Base-by-base conservation (phyloP, 768 basidiomycete species). In the Amanita muscaria region DNA sequence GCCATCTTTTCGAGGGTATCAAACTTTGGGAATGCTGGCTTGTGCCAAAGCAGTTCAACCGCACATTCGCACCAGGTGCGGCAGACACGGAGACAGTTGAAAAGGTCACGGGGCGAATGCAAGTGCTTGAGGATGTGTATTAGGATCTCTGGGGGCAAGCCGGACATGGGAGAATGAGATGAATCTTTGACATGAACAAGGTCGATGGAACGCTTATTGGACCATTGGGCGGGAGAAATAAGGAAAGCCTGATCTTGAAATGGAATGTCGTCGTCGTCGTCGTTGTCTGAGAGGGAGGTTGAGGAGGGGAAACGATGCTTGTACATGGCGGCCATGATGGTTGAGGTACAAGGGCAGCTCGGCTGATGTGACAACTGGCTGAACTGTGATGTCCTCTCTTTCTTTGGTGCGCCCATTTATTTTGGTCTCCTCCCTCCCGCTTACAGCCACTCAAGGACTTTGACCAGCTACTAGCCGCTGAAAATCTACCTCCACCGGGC, bases 41-140 rank as follows among this genome's bases (percentile, higher is more conserved):
- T 85, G 62, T 91, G 84, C 93, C 93, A 99, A 18, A 98, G 72
- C 16, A 97, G 74, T 62, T 97, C 89, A 33, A 93, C 91, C 23
- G 90, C 81, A 63, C 91, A 96, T 59, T 93, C 85, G 71, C 91
- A 97, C 92, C 94, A 99, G 21, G 79, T 74, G 46, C 88, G 80
- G 15, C 82, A 91, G 21, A 97, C 92, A 46, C 83, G 79, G 49
- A 93, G 72, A 31, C 78, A 73, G 51, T 72, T 68, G 51, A 83
- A 77, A 37, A 97, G 73, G 61, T 94, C 88, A 48, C 74, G 71
- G 23, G 82, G 67, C 0, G 77, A 72, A 52, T 83, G 77, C 10
- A 99, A 72, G 54, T 91, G 79, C 52, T 83, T 87, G 53, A 99
- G 75, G 56, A 97, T 86, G 59, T 94, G 84, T 12, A 96, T 87